Base-by-base conservation (phyloP, 192 early-diverging fungal species). In the Allomyces arbusculus region DNA sequence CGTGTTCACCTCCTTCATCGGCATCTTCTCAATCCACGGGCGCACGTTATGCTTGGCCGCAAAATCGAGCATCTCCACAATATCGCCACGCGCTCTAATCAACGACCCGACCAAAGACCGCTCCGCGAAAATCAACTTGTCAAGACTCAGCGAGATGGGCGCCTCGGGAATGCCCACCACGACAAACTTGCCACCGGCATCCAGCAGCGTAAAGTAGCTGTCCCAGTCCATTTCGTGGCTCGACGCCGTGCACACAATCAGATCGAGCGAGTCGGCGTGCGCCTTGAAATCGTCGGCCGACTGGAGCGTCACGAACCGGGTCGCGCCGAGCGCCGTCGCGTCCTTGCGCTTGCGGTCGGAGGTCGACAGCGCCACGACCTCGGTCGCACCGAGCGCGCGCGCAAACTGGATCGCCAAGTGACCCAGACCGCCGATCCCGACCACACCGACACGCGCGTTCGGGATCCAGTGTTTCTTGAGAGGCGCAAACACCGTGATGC, bases 371-470 rank as follows among this genome's bases (percentile, higher is more conserved):
- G 16, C 50, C 1, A 58, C 50, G 2, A 58, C 50, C 16, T 14
- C 20, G 16, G 16, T 2, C 16, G 50, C 50, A n/a, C 65, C 23
- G 14, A 65, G 24, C 26, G 65, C 45, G 61, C 65, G 61, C 50
- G 50, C 50, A 20, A 58, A 58, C 50, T 58, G 50, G 50, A 58
- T 58, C 16, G 80, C 86, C 63, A 88, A 79, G 67, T 87, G 87
- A 4, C 87, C 86, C 10, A 92, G 75, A 24, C 88, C 88, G 20
- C 91, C 91, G 25, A 92, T 77, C 23, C 91, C 91, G 45, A 89
- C 77, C 8, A 92, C 73, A 12, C 83, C 89, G 22, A 91, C 82
- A 1, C 77, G 72, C 22, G 76, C 77, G n/a, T 86, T 87, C 24
- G 84, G 76, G 61, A 75, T 80, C 23, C 86, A 71, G 44, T 81